Evolutionary conservation across 2,329 filamentous ascomycete species (phyloP).

Genomic region (Hirsutella rhossiliensis): DNA sequence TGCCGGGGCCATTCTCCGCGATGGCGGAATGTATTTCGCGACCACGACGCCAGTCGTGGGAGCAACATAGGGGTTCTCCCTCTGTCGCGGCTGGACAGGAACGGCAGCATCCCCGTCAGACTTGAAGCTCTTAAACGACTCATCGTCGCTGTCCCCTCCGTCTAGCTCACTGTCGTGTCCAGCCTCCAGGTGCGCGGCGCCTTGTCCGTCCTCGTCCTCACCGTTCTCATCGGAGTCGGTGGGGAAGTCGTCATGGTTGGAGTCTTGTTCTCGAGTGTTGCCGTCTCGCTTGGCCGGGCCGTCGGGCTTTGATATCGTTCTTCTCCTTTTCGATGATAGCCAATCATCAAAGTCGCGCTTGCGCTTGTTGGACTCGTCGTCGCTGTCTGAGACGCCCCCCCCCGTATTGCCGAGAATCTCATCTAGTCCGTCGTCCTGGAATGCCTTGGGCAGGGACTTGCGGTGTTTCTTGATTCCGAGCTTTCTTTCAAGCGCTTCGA

Average conservation of each 20-base stretch:
- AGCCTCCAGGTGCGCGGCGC: not conserved
- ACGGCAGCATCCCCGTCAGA: slow-evolving; percentile 15
- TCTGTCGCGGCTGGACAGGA: slow-evolving; percentile 31
- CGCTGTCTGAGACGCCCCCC: slow-evolving; percentile 33
- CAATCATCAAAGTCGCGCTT: slow-evolving; percentile 47
- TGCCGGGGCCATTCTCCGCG: slow-evolving; percentile 52
- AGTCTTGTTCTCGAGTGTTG: not conserved
- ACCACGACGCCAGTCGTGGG: slow-evolving; percentile 38
- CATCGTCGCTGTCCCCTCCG: slow-evolving; percentile 11
- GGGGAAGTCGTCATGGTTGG: not conserved
- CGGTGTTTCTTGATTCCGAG: slow-evolving; percentile 68
- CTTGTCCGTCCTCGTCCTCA: slow-evolving; percentile 2
- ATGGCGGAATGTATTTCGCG: slow-evolving; percentile 82
- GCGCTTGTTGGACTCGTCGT: slow-evolving; percentile 48
- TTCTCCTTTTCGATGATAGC: slow-evolving; percentile 41
- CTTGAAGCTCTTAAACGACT: slow-evolving; percentile 28
- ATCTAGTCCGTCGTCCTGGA: slow-evolving; percentile 72
- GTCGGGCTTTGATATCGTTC: slow-evolving; percentile 9
- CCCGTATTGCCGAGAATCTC: slow-evolving; percentile 59
- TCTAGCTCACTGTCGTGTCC: not conserved
- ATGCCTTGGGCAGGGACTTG: slow-evolving; percentile 60
- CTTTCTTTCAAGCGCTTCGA: slow-evolving; percentile 76
- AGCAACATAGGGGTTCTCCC: slow-evolving; percentile 84
- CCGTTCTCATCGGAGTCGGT: slow-evolving; percentile 13
- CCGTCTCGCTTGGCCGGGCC: not conserved